Conservation (phyloP, 2,329 filamentous ascomycete species). For the Lecanoromycetidae sp. region DNA sequence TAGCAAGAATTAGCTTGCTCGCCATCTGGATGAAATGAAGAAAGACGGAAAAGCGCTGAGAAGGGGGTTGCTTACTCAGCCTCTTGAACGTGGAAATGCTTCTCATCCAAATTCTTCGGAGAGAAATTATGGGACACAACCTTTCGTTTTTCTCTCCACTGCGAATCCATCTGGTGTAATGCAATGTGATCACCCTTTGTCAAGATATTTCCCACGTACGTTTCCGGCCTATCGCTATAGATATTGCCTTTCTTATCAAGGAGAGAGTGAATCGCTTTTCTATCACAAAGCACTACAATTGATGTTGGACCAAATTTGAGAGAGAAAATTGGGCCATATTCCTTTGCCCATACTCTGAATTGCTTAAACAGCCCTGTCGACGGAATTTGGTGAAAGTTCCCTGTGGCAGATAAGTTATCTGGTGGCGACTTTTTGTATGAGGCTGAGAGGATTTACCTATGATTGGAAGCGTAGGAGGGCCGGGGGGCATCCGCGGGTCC, state of each 20-base stretch:
- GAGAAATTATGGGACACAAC: too few species aligned
- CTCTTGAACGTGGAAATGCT: too few species aligned
- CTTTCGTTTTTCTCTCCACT: too few species aligned
- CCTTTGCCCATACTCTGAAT: not conserved
- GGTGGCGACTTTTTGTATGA: not conserved
- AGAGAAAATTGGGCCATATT: constrained; percentile 27
- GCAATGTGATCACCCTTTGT: constrained; percentile 29
- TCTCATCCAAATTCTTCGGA: too few species aligned
- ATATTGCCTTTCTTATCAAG: constrained; percentile 21
- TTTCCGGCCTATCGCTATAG: not conserved
- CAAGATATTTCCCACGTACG: not conserved
- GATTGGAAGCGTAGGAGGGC: not conserved
- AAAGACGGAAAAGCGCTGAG: too few species aligned
- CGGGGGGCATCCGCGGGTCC: too few species aligned
- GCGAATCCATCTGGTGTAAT: constrained; percentile 24
- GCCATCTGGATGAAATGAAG: too few species aligned
- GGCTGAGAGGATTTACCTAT: not conserved
- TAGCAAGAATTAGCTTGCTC: too few species aligned
- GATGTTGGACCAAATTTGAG: not conserved
- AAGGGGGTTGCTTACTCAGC: too few species aligned
- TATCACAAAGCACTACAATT: not conserved
- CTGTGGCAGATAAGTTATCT: not conserved
- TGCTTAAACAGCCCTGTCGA: too few species aligned
- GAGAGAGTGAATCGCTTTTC: constrained; percentile 25
- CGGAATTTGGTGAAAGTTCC: not conserved